Conservation (phyloP, 306 rosid genomes). For the Dryas drummondii region DNA sequence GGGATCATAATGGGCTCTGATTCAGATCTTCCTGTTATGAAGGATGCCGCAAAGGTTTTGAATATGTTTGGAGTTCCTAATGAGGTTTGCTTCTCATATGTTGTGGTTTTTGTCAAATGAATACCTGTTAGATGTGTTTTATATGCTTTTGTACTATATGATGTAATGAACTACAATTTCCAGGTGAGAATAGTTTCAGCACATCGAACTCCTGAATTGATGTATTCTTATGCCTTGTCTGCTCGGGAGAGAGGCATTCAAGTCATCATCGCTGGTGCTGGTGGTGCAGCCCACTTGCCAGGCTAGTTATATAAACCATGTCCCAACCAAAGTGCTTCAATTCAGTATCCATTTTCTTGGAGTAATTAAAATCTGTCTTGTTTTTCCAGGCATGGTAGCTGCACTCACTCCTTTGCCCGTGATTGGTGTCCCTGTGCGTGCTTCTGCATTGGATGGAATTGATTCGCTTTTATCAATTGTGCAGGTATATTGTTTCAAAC, state of each 20-base stretch:
- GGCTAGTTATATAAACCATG: constrained; percentile 40
- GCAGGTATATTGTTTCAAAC: constrained; percentile 48
- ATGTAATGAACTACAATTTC: constrained; percentile 11
- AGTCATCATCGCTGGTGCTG: constrained; percentile 94
- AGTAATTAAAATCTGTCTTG: constrained; percentile 18
- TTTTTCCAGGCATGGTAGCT: constrained; percentile 83
- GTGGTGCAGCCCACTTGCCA: constrained; percentile 95
- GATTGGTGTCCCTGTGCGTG: constrained; percentile 89
- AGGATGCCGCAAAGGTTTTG: constrained; percentile 78
- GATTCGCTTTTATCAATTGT: constrained; percentile 89
- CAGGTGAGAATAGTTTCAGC: constrained; percentile 92
- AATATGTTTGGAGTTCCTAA: constrained; percentile 64
- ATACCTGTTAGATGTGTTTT: background rate
- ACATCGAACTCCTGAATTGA: constrained; percentile 79
- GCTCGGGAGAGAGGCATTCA: constrained; percentile 69
- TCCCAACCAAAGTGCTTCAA: background rate
- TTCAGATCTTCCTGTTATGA: constrained; percentile 95
- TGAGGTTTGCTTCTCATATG: constrained; percentile 47
- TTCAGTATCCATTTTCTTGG: background rate
- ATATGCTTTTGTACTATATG: constrained; percentile 1
- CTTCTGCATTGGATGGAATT: constrained; percentile 70
- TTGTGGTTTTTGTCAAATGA: background rate
- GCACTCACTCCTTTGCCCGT: constrained; percentile 78
- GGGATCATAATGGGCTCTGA: constrained; percentile 96
- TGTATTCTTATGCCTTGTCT: constrained; percentile 69